Conservation (phyloP, 1,284 basidiomycete genomes). For the Porogramme epimiltina region DNA sequence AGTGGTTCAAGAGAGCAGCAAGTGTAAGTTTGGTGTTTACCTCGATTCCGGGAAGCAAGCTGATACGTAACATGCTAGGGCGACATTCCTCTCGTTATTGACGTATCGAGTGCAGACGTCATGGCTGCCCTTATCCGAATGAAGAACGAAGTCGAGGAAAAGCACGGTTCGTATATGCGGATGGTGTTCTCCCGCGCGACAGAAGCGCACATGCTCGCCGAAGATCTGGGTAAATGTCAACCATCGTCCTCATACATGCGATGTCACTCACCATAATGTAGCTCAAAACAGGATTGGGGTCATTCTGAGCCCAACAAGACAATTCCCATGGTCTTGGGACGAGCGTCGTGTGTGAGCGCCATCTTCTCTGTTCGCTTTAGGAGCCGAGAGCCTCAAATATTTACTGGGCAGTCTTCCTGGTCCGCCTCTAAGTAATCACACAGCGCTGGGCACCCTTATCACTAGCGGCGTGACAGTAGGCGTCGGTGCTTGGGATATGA, state of each 20-base stretch:
- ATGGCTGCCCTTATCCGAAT: slow-evolving; percentile 77
- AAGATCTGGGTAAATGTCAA: slow-evolving; percentile 52
- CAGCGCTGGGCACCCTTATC: slow-evolving; percentile 47
- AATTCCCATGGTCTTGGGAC: slow-evolving; percentile 56
- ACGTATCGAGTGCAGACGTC: slow-evolving; percentile 45
- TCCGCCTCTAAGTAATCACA: slow-evolving; percentile 52
- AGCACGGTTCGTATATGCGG: slow-evolving; percentile 54
- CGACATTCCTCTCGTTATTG: slow-evolving; percentile 50
- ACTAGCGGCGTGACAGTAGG: slow-evolving; percentile 55
- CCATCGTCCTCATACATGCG: background rate
- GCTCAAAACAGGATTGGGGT: slow-evolving; percentile 50
- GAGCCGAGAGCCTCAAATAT: background rate
- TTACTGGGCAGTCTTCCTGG: slow-evolving; percentile 44
- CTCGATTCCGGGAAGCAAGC: too few species aligned
- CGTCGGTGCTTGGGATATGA: slow-evolving; percentile 49
- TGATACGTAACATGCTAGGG: slow-evolving; percentile 23
- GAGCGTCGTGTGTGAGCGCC: slow-evolving; percentile 40
- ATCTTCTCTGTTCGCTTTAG: background rate
- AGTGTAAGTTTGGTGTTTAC: slow-evolving; percentile 41
- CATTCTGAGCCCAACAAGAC: slow-evolving; percentile 49
- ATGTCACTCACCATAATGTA: slow-evolving; percentile 22
- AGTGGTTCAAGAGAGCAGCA: slow-evolving; percentile 59
- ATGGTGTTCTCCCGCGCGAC: slow-evolving; percentile 74
- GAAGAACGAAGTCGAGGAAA: slow-evolving; percentile 71
- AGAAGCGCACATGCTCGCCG: slow-evolving; percentile 76